phyloP scores from a whole-genome alignment of 179 eudicot species.

The Beta macrorhiza region DNA sequence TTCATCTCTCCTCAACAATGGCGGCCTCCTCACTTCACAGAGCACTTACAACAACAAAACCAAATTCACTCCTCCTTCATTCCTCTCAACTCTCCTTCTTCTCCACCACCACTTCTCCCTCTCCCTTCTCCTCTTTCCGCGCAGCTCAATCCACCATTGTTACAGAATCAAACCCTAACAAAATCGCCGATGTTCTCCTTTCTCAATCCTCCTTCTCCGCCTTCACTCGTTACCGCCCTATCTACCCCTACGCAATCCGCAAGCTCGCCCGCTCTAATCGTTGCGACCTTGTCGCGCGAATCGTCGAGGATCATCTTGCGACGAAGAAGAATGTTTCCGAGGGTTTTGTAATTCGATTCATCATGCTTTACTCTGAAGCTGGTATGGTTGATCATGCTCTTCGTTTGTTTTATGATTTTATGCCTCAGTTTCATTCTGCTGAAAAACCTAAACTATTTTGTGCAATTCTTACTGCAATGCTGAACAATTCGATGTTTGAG shows the following conservation, averaged over 20 bases:
- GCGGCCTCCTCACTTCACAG: slow-evolving; percentile 16
- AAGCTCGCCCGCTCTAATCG: slow-evolving; percentile 27
- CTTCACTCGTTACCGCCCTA: slow-evolving; percentile 34
- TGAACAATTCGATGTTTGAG: slow-evolving; percentile 21
- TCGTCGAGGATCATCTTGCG: slow-evolving; percentile 10
- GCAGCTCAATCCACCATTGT: slow-evolving; percentile 30
- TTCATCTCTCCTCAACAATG: slow-evolving; percentile 16
- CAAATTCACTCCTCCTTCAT: slow-evolving; percentile 1
- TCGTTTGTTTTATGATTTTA: slow-evolving; percentile 22
- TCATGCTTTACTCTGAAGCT: slow-evolving; percentile 30
- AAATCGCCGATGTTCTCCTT: slow-evolving; percentile 28
- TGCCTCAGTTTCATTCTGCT: background rate
- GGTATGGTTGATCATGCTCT: slow-evolving; percentile 36
- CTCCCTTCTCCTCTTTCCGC: slow-evolving; percentile 30
- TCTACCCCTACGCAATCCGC: slow-evolving; percentile 28
- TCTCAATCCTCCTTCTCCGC: slow-evolving; percentile 27
- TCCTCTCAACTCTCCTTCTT: slow-evolving; percentile 14
- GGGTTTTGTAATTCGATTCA: slow-evolving; percentile 23
- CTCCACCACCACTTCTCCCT: slow-evolving; percentile 18
- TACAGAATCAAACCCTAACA: slow-evolving; percentile 26
- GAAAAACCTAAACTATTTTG: slow-evolving; percentile 27
- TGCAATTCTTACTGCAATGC: slow-evolving; percentile 27
- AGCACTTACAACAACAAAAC: slow-evolving; percentile 4
- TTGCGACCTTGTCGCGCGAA: slow-evolving; percentile 22
- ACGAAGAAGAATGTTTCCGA: slow-evolving; percentile 19